These are phyloP conservation scores for Hypoxylon cercidicola DNA, from an alignment of 495 filamentous ascomycete species.

Conservation along the genomic window DNA sequence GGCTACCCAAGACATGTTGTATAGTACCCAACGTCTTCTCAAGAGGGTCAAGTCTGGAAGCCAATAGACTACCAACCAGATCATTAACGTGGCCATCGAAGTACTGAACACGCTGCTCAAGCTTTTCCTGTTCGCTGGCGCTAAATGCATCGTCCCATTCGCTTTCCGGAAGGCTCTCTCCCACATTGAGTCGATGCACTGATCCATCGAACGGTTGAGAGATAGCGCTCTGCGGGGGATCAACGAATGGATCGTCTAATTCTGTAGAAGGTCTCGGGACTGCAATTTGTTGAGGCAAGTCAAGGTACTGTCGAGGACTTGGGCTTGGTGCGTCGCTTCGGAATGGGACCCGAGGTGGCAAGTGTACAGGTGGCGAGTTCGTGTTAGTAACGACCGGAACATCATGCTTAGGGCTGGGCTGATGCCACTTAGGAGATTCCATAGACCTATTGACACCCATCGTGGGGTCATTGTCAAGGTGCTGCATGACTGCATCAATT, in stretches of 20 bases:
- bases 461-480: conserved; percentile 74
- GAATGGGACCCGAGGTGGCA: conserved; percentile 64
- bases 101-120: conserved; percentile 76
- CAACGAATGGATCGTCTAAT: conserved; percentile 61
- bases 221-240: conserved; percentile 49
- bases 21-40: conserved; percentile 80
- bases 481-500: conserved; percentile 86
- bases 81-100: conserved; percentile 90
- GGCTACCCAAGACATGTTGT: conserved; percentile 69
- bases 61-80: conserved; percentile 80
- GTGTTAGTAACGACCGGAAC: conserved; percentile 52
- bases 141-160: conserved; percentile 93
- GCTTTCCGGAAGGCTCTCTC: conserved; percentile 73
- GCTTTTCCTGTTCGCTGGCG: conserved; percentile 81
- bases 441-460: conserved; percentile 73
- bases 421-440: conserved; percentile 58
- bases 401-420: conserved; percentile 52
- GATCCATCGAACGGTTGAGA: conserved; percentile 60
- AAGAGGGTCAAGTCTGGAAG: conserved; percentile 78
- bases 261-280: conserved; percentile 51
- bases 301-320: conserved; percentile 69
- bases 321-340: conserved; percentile 81
- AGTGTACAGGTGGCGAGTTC: conserved; percentile 63
- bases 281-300: conserved; percentile 46
- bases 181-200: conserved; percentile 73